Evolutionary conservation across 176 grass and related monocot species (phyloP), one percentile per base, ranked within the genome.

Genomic region (Pharus latifolius): DNA sequence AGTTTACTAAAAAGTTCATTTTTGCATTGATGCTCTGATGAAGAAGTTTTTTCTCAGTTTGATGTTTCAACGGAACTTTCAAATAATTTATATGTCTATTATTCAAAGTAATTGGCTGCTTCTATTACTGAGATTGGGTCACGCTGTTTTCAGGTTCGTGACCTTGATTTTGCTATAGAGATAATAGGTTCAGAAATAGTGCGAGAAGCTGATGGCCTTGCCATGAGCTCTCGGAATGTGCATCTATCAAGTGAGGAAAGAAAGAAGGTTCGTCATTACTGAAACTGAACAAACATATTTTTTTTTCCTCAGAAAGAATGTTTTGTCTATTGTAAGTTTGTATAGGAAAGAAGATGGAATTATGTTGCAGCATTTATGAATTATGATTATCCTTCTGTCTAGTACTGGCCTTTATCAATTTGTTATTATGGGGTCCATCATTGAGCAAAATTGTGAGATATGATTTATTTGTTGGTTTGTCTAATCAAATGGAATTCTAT

Each of bases 141-240:
- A 66, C 41, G 23, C 44, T 76, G 24, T 49, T 87, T 85, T 67
- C 80, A 87, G 78, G 72, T 87, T 71, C 71, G 49, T 19, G 84
- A 87, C 67, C 72, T 87, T 41, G 78, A 87, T 58, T 87, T 77
- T 66, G 65, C 78, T 51, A 44, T 87, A 72, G 71, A 78, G 63
- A 66, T 81, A 73, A 57, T 87, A 66, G 84, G 84, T 23, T 87
- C 78, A 65, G 78, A 81, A 45, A 87, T 87, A 72, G 42, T 87
- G 41, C 78, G 78, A 20, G 84, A 87, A 82, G 49, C 41, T 71
- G 84, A 87, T 77, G 84, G 84, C 40, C 71, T 87, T 65, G 84
- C 84, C 38, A 87, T 87, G 84, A 87, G 78, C 60, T 87, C 84
- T 24, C 73, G 84, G 11, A 98, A 98, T 76, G 95, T 93, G 78